Conservation (phyloP, 1,284 basidiomycete genomes). For the Ganoderma lingzhi region DNA sequence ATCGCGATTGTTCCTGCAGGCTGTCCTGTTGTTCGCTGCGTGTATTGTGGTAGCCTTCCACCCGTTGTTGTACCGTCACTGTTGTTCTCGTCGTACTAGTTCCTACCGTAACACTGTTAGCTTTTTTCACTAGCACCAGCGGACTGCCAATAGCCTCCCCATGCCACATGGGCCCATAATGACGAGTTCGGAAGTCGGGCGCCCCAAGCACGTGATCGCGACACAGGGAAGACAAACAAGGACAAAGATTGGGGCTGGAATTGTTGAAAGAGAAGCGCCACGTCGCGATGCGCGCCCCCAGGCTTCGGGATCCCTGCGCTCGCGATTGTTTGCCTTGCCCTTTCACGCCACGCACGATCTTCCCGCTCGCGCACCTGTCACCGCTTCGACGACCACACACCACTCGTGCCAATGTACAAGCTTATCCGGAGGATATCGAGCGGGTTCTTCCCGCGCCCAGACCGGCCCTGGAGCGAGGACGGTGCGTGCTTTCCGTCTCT, state of each 20-base stretch:
- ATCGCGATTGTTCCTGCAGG: neutral
- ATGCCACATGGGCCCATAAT: neutral
- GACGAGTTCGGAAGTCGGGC: neutral
- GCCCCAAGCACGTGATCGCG: slow-evolving; percentile 28
- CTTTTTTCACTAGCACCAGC: neutral
- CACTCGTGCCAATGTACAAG: slow-evolving; percentile 57
- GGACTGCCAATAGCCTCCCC: neutral
- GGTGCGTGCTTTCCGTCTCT: slow-evolving; percentile 53
- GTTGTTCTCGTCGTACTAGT: neutral
- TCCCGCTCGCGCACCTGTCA: slow-evolving; percentile 9
- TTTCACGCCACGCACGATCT: neutral
- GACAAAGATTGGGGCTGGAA: slow-evolving; percentile 21
- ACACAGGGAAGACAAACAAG: slow-evolving; percentile 26
- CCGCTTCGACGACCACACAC: neutral
- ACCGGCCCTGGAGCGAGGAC: slow-evolving; percentile 78
- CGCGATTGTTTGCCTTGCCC: slow-evolving; percentile 8
- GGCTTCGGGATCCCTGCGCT: slow-evolving; percentile 25
- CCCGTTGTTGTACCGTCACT: neutral
- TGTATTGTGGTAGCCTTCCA: neutral
- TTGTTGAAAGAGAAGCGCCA: slow-evolving; percentile 26
- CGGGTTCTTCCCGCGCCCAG: slow-evolving; percentile 72
- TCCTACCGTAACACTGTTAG: neutral
- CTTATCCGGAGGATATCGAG: slow-evolving; percentile 75
- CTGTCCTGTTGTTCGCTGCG: neutral
- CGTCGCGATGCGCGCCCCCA: slow-evolving; percentile 31